These are phyloP conservation scores for Capniomyces stellatus DNA, from an alignment of 371 early-diverging fungal genomes.

Conservation along the genomic window DNA sequence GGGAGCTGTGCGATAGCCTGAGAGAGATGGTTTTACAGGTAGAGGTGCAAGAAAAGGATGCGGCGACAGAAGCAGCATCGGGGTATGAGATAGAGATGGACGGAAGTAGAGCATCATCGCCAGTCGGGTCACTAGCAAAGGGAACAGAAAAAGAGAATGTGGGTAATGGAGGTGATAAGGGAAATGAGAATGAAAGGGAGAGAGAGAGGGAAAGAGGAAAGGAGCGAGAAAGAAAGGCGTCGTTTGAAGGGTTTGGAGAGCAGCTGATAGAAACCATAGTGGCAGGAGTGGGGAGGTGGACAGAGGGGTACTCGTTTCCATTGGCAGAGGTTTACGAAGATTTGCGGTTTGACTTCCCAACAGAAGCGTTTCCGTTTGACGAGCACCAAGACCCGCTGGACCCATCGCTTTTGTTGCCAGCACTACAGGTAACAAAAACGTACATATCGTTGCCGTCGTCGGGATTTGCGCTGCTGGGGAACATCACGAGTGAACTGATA, in stretches of 20 bases:
- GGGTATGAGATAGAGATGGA: neutral
- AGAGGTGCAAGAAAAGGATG: neutral
- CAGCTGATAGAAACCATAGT: slow-evolving; percentile 19
- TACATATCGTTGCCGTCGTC: slow-evolving; percentile 39
- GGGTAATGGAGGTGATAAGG: neutral
- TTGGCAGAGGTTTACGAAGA: slow-evolving; percentile 27
- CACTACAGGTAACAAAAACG: slow-evolving; percentile 26
- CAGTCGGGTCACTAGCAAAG: neutral
- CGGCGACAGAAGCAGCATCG: too few species aligned
- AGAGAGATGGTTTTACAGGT: slow-evolving; percentile 14
- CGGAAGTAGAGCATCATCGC: neutral
- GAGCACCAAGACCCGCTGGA: slow-evolving; percentile 37
- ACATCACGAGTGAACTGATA: slow-evolving; percentile 47
- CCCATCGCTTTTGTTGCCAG: slow-evolving; percentile 38
- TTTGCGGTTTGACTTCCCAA: slow-evolving; percentile 28
- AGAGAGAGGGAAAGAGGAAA: too few species aligned
- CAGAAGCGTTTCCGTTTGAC: slow-evolving; percentile 40
- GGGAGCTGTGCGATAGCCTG: slow-evolving; percentile 20
- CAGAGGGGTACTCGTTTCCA: slow-evolving; percentile 24
- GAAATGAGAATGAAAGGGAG: too few species aligned
- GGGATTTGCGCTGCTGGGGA: slow-evolving; percentile 43
- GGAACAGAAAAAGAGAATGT: neutral
- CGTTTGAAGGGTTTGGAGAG: neutral
- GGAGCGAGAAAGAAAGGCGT: too few species aligned
- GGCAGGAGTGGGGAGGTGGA: slow-evolving; percentile 22